phyloP scores from a whole-genome alignment of 805 yeast genomes.

The Nakazawaea pomicola region DNA sequence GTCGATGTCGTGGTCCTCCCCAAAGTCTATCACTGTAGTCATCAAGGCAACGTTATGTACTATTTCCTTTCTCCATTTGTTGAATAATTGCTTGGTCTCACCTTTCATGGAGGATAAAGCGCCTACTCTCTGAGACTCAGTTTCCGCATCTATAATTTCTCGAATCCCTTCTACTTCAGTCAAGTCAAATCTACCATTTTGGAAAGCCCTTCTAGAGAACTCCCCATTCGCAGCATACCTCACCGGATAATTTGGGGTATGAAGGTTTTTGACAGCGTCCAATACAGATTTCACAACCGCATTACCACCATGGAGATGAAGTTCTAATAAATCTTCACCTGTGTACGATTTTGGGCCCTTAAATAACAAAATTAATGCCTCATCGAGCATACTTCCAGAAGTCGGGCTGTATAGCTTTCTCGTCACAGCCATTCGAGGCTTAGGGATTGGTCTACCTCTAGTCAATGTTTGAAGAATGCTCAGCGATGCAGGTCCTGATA shows the following conservation, averaged over 20 bases:
- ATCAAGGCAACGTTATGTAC: slow-evolving; percentile 65
- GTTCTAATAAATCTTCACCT: slow-evolving; percentile 85
- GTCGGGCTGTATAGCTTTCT: slow-evolving; percentile 47
- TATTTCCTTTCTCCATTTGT: slow-evolving; percentile 62
- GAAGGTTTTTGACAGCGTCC: slow-evolving; percentile 50
- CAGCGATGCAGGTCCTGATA: slow-evolving; percentile 66
- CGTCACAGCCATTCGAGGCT: slow-evolving; percentile 52
- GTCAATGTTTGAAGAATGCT: slow-evolving; percentile 46
- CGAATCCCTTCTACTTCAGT: slow-evolving; percentile 89
- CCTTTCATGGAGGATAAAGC: slow-evolving; percentile 76
- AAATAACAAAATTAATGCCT: slow-evolving; percentile 69
- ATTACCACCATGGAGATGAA: slow-evolving; percentile 92
- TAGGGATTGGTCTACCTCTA: slow-evolving; percentile 29
- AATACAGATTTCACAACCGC: slow-evolving; percentile 75
- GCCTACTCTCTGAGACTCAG: slow-evolving; percentile 78
- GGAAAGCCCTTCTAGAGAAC: slow-evolving; percentile 81
- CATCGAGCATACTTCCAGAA: slow-evolving; percentile 52
- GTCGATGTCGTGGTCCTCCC: slow-evolving; percentile 86
- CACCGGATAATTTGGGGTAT: slow-evolving; percentile 42
- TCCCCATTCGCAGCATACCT: slow-evolving; percentile 93
- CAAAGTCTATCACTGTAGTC: slow-evolving; percentile 90
- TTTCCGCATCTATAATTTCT: slow-evolving; percentile 88
- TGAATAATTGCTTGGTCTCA: slow-evolving; percentile 47
- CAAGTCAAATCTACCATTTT: slow-evolving; percentile 77
- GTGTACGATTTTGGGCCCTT: slow-evolving; percentile 76